A percentile compares a stretch with the other conserved stretches of the same genome.
Evolutionary conservation across 1,284 basidiomycete genomes (phyloP).

Genomic region (Violaceomyces palustris): DNA sequence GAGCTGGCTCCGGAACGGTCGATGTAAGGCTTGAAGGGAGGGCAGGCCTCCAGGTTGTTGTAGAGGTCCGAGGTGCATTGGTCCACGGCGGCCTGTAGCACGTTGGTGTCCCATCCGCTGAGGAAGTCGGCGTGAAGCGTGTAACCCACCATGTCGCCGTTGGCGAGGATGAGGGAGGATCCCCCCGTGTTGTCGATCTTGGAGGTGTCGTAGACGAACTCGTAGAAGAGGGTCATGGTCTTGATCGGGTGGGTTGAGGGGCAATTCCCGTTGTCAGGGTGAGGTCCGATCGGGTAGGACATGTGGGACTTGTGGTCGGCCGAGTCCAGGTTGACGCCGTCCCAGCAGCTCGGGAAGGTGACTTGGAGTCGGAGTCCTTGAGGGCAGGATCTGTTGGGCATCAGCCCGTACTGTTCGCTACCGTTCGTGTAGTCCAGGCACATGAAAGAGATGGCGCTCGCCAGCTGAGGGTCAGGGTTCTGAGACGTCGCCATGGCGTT

Average conservation of each 20-base stretch:
- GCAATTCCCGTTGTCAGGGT: conserved; percentile 57
- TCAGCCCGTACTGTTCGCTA: conserved; percentile 19
- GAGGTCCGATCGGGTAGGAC: conserved; percentile 49
- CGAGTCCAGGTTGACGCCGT: conserved; percentile 57
- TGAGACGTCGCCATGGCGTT: conserved; percentile 30
- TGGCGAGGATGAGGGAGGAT: conserved; percentile 18
- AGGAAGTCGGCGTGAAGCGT: conserved; percentile 60
- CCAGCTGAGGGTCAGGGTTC: conserved; percentile 17
- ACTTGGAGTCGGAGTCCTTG: conserved; percentile 55
- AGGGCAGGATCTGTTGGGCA: conserved; percentile 29
- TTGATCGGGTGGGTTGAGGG: conserved; percentile 57
- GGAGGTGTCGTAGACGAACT: conserved; percentile 46
- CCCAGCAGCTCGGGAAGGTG: conserved; percentile 60
- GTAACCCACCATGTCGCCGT: conserved; percentile 44
- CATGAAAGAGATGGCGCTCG: conserved; percentile 54
- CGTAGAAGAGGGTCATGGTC: conserved; percentile 59
- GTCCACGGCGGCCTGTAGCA: conserved; percentile 59
- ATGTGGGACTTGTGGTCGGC: conserved; percentile 55
- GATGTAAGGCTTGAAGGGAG: conserved; percentile 19
- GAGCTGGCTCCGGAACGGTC: conserved; percentile 2
- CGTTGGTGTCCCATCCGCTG: conserved; percentile 53
- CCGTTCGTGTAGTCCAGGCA: conserved; percentile 53
- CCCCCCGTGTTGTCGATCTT: conserved; percentile 6
- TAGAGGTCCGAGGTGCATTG: conserved; percentile 55
- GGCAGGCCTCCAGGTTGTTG: conserved; percentile 56